Percentiles rank a stretch among this genome's conserved stretches.
phyloP scores from a whole-genome alignment of 257 asterid species.

The Solanum pinnatisectum region DNA sequence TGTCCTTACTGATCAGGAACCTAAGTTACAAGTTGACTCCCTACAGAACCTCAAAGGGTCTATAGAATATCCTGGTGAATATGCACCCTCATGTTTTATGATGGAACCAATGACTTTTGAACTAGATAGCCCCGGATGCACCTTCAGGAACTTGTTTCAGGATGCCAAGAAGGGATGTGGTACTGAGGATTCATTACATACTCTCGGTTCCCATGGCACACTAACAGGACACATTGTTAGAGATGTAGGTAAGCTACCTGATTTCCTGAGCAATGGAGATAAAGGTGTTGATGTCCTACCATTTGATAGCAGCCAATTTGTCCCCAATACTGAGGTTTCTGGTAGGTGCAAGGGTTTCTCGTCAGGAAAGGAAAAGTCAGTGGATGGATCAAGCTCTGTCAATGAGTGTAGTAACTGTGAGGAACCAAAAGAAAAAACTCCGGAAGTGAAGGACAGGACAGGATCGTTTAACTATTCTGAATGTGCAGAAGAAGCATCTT shows the following conservation, averaged over 20 bases:
- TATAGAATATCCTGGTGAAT: neutral
- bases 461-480: neutral
- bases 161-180: neutral
- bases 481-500: neutral
- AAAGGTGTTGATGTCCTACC: neutral
- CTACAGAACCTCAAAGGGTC: neutral
- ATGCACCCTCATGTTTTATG: neutral
- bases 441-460: neutral
- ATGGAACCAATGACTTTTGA: neutral
- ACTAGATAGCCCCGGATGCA: neutral
- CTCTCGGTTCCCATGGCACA: neutral
- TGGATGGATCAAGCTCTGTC: neutral
- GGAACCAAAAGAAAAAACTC: neutral
- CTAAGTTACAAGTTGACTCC: neutral
- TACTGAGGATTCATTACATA: neutral
- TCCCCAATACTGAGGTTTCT: neutral
- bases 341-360: neutral
- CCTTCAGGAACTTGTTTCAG: neutral
- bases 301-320: neutral
- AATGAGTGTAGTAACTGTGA: neutral
- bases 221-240: neutral
- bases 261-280: neutral
- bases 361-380: neutral
- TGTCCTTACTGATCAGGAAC: neutral
- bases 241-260: neutral